phyloP scores from a whole-genome alignment of 805 yeast species.

The Starmerella bombicola region DNA sequence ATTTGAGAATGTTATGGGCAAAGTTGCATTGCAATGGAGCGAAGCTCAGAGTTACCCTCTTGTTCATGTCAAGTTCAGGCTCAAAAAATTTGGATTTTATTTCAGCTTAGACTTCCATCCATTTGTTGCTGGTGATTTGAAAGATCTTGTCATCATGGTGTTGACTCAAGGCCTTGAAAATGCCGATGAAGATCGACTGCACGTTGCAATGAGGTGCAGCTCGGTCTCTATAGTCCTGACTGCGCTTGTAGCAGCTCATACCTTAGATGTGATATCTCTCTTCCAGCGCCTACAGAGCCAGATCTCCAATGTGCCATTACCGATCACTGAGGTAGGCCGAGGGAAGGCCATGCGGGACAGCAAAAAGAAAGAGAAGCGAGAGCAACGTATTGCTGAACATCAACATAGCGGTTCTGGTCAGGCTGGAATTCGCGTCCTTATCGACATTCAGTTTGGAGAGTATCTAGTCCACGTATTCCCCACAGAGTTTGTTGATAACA shows the following conservation, averaged over 20 bases:
- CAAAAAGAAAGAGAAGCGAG: background rate
- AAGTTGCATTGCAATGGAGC: constrained; percentile 65
- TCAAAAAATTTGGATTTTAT: constrained; percentile 45
- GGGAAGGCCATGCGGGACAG: background rate
- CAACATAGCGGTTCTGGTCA: constrained; percentile 4
- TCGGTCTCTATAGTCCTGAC: constrained; percentile 56
- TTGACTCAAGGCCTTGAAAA: constrained; percentile 42
- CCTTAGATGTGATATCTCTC: constrained; percentile 56
- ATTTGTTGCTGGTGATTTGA: constrained; percentile 51
- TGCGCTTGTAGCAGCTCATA: constrained; percentile 72
- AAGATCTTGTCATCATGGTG: constrained; percentile 40
- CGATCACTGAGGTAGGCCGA: constrained; percentile 8
- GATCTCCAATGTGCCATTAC: constrained; percentile 14
- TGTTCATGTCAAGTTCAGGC: constrained; percentile 46
- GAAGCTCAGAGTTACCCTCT: constrained; percentile 47
- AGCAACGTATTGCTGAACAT: background rate
- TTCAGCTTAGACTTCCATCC: constrained; percentile 76
- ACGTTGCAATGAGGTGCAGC: constrained; percentile 29
- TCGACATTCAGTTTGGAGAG: constrained; percentile 48
- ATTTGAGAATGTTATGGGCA: constrained; percentile 39
- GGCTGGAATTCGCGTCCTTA: constrained; percentile 43
- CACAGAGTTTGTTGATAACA: constrained; percentile 62
- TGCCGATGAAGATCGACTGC: constrained; percentile 46
- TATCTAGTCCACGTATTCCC: constrained; percentile 62
- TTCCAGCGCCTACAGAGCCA: constrained; percentile 20